A percentile compares a stretch with the other conserved stretches of the same genome.
These are phyloP conservation scores for Geotrichum bryndzae DNA, from an alignment of 1,139 yeast species.

Conservation along the genomic window DNA sequence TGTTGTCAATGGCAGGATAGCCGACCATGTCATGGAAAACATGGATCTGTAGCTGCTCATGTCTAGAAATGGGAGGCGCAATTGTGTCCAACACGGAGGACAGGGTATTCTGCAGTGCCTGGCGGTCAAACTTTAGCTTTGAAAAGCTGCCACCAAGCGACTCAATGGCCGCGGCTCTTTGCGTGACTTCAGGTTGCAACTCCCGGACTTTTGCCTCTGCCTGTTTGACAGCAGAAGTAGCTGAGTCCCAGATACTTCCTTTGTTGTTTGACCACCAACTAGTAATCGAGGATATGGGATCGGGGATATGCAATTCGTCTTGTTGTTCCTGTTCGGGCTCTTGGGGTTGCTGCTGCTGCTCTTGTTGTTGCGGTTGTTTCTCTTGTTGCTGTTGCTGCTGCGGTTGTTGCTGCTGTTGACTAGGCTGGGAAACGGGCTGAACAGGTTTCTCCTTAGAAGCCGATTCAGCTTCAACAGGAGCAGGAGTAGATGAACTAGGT, in stretches of 20 bases:
- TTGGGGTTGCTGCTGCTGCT: conserved; percentile 20
- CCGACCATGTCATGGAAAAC: conserved; percentile 82
- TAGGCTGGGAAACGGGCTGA: neutral
- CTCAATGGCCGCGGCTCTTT: conserved; percentile 26
- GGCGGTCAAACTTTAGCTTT: conserved; percentile 22
- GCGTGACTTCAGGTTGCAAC: conserved; percentile 30
- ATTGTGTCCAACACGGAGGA: conserved; percentile 47
- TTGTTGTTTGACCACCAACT: conserved; percentile 56
- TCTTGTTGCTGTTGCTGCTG: neutral
- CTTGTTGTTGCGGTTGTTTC: conserved; percentile 14
- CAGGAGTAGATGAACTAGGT: conserved; percentile 27
- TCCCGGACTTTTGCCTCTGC: conserved; percentile 40
- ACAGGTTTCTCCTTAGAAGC: conserved; percentile 7
- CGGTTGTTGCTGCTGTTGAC: neutral
- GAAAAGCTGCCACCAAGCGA: conserved; percentile 24
- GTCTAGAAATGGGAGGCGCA: conserved; percentile 51
- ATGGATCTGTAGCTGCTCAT: conserved; percentile 72
- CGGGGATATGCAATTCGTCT: conserved; percentile 37
- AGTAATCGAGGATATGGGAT: conserved; percentile 64
- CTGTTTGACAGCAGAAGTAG: conserved; percentile 63
- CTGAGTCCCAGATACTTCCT: conserved; percentile 47
- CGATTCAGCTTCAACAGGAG: conserved; percentile 1
- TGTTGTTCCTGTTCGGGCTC: conserved; percentile 20
- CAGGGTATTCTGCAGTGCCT: conserved; percentile 40
- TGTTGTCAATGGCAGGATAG: conserved; percentile 56